Percentiles rank a stretch among this genome's conserved stretches.
These are phyloP conservation scores for Iris pallida DNA, from an alignment of 116 monocot genomes.

Conservation along the genomic window DNA sequence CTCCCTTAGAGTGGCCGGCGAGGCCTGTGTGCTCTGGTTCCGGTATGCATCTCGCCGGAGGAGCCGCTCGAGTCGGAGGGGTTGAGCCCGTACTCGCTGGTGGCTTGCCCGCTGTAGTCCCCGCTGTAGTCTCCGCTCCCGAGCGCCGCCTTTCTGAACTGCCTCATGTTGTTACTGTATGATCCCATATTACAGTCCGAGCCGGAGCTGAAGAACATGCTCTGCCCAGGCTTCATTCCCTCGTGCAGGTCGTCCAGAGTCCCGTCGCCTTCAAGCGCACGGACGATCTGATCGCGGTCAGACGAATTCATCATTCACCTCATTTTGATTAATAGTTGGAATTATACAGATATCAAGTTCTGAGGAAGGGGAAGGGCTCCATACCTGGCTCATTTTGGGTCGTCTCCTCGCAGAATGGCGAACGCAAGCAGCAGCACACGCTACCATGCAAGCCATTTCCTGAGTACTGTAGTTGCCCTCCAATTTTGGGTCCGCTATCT, in stretches of 20 bases:
- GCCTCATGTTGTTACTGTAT: conserved; percentile 67
- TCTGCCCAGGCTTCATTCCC: conserved; percentile 54
- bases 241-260: conserved; percentile 55
- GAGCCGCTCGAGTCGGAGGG: conserved; percentile 60
- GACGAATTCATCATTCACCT: neutral
- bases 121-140: conserved; percentile 36
- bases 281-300: conserved; percentile 48
- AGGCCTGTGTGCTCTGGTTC: neutral
- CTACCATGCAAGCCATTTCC: conserved; percentile 62
- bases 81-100: conserved; percentile 60
- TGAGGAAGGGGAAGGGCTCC: neutral
- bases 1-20: neutral
- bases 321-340: too few relatives aligned
- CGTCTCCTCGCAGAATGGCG: conserved; percentile 61
- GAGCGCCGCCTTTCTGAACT: conserved; percentile 57
- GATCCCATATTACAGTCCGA: conserved; percentile 41
- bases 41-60: neutral
- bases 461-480: conserved; percentile 34
- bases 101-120: conserved; percentile 42
- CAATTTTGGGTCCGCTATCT: conserved; percentile 43
- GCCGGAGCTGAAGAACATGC: conserved; percentile 38
- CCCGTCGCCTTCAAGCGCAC: conserved; percentile 59
- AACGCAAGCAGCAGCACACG: conserved; percentile 50
- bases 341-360: too few relatives aligned
- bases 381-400: conserved; percentile 75